A percentile compares a stretch with the other conserved stretches of the same genome.
Conservation (phyloP, 768 basidiomycete genomes). For the Boletus barrowsii region DNA sequence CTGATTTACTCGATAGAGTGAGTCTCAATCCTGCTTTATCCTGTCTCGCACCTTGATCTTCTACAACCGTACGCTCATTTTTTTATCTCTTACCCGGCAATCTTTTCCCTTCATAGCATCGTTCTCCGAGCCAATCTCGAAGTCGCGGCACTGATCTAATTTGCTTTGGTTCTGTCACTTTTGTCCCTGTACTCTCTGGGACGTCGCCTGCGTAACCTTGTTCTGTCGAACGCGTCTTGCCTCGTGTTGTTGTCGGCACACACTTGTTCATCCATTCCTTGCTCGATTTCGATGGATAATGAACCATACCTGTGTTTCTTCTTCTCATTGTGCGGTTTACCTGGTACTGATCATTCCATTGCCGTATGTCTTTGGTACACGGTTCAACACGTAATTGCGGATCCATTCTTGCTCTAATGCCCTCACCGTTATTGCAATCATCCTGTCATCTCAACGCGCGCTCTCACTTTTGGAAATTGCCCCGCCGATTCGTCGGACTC, state of each 20-base stretch:
- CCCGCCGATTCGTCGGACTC: background rate
- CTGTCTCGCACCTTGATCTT: constrained; percentile 18
- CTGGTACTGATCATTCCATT: constrained; percentile 16
- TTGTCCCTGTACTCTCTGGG: constrained; percentile 12
- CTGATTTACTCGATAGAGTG: constrained; percentile 52
- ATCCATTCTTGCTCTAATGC: constrained; percentile 20
- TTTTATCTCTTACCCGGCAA: constrained; percentile 13
- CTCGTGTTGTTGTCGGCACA: constrained; percentile 16
- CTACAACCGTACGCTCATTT: constrained; percentile 28
- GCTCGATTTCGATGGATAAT: constrained; percentile 16
- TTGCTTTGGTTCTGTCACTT: constrained; percentile 12
- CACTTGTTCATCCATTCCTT: constrained; percentile 17
- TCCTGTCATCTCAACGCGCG: background rate
- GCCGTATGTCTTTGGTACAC: constrained; percentile 25
- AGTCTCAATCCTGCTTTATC: constrained; percentile 40
- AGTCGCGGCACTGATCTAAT: constrained; percentile 33
- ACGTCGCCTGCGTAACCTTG: constrained; percentile 5
- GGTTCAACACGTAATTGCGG: constrained; percentile 28
- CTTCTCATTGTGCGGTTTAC: constrained; percentile 10
- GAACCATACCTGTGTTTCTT: constrained; percentile 7
- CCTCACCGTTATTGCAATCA: background rate
- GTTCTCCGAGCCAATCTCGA: constrained; percentile 37
- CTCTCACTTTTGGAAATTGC: constrained; percentile 10
- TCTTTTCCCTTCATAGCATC: constrained; percentile 29
- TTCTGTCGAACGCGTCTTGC: constrained; percentile 12